A percentile compares a stretch with the other conserved stretches of the same genome.
phyloP scores from a whole-genome alignment of 2,329 filamentous ascomycete genomes.

The Coniochaeta hoffmannii region DNA sequence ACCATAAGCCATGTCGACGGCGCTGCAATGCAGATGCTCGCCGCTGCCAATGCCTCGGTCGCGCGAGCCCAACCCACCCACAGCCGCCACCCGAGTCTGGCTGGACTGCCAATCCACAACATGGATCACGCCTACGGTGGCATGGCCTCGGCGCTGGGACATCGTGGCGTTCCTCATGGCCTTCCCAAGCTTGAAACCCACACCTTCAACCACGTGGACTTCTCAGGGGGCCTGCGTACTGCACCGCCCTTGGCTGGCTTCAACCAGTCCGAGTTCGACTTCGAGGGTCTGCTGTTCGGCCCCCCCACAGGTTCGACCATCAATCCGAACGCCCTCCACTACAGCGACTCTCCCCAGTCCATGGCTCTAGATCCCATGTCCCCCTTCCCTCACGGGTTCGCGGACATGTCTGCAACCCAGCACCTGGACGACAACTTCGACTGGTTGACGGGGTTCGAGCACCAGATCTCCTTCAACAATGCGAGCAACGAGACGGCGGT shows the following conservation, averaged over 20 bases:
- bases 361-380: constrained; percentile 56
- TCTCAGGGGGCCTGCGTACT: constrained; percentile 64
- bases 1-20: constrained; percentile 92
- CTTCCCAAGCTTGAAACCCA: constrained; percentile 81
- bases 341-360: constrained; percentile 67
- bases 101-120: constrained; percentile 53
- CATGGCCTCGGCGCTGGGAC: constrained; percentile 62
- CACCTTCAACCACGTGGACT: constrained; percentile 57
- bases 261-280: constrained; percentile 54
- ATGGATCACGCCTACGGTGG: constrained; percentile 61
- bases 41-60: constrained; percentile 48
- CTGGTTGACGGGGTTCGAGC: constrained; percentile 76
- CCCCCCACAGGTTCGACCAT: constrained; percentile 58
- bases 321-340: constrained; percentile 72
- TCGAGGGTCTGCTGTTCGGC: constrained; percentile 64
- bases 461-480: constrained; percentile 63
- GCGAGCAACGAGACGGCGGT: constrained; percentile 67
- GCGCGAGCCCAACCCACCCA: constrained; percentile 46
- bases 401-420: constrained; percentile 38
- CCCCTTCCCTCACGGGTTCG: constrained; percentile 46
- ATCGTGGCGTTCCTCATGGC: constrained; percentile 53
- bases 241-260: constrained; percentile 63
- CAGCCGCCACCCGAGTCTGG: constrained; percentile 69
- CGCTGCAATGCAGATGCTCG: constrained; percentile 64
- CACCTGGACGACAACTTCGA: constrained; percentile 73